A percentile compares a stretch with the other conserved stretches of the same genome.
phyloP scores from a whole-genome alignment of 2,329 filamentous ascomycete genomes.

The Phaeosphaeriaceae sp. region DNA sequence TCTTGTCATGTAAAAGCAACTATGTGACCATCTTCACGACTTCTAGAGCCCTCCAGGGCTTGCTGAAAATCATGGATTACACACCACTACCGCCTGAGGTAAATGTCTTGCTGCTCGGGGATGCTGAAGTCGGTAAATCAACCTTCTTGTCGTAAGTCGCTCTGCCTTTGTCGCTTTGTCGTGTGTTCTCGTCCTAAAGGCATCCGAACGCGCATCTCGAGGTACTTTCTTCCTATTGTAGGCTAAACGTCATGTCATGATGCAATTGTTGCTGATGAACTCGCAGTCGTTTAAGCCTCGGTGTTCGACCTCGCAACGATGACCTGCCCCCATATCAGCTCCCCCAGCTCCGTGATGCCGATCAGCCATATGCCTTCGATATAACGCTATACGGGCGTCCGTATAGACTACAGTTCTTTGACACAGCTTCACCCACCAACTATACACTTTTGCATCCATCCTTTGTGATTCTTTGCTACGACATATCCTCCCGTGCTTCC shows the following conservation, averaged over 20 bases:
- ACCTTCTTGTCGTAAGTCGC: slow-evolving; percentile 66
- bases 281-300: slow-evolving; percentile 39
- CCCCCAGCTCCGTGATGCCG: slow-evolving; percentile 58
- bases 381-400: slow-evolving; percentile 62
- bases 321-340: slow-evolving; percentile 45
- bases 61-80: slow-evolving; percentile 26
- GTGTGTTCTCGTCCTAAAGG: background rate
- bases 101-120: slow-evolving; percentile 64
- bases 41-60: slow-evolving; percentile 2
- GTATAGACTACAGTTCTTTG: slow-evolving; percentile 63
- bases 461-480: slow-evolving; percentile 65
- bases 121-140: slow-evolving; percentile 66
- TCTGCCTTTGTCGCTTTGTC: slow-evolving; percentile 4
- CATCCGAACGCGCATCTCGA: background rate
- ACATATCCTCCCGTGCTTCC: slow-evolving; percentile 60
- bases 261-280: background rate
- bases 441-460: slow-evolving; percentile 62
- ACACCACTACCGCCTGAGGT: slow-evolving; percentile 24
- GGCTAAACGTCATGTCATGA: background rate
- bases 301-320: slow-evolving; percentile 33
- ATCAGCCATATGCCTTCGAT: slow-evolving; percentile 66
- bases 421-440: slow-evolving; percentile 63
- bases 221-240: background rate
- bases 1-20: slow-evolving; percentile 3
- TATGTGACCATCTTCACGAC: slow-evolving; percentile 18